Conservation (phyloP, 306 rosid species). For the Psophocarpus tetragonolobus region DNA sequence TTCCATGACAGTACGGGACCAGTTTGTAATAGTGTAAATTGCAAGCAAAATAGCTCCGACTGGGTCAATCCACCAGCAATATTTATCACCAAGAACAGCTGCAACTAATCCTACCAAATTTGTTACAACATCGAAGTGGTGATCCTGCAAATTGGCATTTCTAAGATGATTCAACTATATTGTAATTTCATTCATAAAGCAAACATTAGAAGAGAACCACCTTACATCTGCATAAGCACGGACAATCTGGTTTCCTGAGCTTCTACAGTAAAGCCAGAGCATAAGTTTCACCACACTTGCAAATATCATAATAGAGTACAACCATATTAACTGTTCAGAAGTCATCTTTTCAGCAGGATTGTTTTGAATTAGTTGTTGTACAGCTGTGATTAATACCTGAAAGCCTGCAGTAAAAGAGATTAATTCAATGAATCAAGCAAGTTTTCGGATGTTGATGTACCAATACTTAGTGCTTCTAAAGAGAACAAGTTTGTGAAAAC, state of each 20-base stretch:
- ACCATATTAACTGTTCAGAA: constrained; percentile 61
- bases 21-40: constrained; percentile 76
- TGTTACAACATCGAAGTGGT: constrained; percentile 91
- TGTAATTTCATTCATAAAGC: constrained; percentile 15
- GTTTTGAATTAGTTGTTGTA: constrained; percentile 55
- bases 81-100: constrained; percentile 83
- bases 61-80: constrained; percentile 96
- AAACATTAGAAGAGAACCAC: constrained; percentile 10
- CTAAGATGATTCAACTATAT: constrained; percentile 1
- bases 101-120: constrained; percentile 84
- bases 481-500: constrained; percentile 1
- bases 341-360: constrained; percentile 59
- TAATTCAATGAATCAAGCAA: neutral
- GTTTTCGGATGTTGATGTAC: neutral
- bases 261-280: constrained; percentile 92
- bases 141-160: constrained; percentile 72
- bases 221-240: constrained; percentile 87
- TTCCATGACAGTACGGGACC: constrained; percentile 93
- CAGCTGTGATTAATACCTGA: constrained; percentile 80
- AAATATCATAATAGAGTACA: constrained; percentile 71
- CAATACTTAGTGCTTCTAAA: neutral
- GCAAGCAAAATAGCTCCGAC: constrained; percentile 89
- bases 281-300: constrained; percentile 77
- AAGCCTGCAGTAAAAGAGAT: constrained; percentile 62
- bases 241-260: constrained; percentile 74